These are phyloP conservation scores for Talaromyces sp. DNA, from an alignment of 2,329 filamentous ascomycete species.

Conservation along the genomic window DNA sequence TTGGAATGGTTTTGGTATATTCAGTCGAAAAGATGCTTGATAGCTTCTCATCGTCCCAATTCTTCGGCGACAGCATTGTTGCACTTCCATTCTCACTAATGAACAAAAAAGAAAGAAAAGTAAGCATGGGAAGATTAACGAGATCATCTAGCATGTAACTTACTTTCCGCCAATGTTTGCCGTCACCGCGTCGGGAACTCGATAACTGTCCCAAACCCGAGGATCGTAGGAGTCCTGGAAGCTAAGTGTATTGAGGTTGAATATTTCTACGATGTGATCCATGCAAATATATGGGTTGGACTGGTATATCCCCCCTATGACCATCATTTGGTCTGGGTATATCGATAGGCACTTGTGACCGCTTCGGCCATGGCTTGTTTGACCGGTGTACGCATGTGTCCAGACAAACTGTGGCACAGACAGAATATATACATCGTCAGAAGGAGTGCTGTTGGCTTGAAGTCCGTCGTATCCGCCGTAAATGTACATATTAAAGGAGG, in stretches of 20 bases:
- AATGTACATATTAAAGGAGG: slow-evolving; percentile 32
- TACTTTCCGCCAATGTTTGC: slow-evolving; percentile 33
- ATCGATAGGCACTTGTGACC: slow-evolving; percentile 29
- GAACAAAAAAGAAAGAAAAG: not conserved
- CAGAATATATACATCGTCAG: slow-evolving; percentile 29
- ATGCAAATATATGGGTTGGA: slow-evolving; percentile 39
- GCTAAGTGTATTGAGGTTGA: slow-evolving; percentile 29
- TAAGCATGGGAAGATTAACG: not conserved
- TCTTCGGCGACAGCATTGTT: slow-evolving; percentile 19
- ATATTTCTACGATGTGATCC: slow-evolving; percentile 49
- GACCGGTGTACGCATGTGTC: slow-evolving; percentile 22
- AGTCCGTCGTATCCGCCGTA: slow-evolving; percentile 30
- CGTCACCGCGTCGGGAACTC: slow-evolving; percentile 24
- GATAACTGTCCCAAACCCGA: slow-evolving; percentile 25
- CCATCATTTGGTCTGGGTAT: slow-evolving; percentile 48
- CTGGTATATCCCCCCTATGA: slow-evolving; percentile 29
- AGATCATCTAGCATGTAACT: slow-evolving; percentile 8
- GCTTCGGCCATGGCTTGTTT: slow-evolving; percentile 20
- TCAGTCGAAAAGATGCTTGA: slow-evolving; percentile 48
- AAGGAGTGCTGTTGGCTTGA: slow-evolving; percentile 16
- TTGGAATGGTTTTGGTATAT: slow-evolving; percentile 53
- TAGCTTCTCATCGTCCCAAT: slow-evolving; percentile 49
- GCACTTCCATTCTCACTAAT: slow-evolving; percentile 28
- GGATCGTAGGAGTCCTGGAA: slow-evolving; percentile 30
- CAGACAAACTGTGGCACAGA: slow-evolving; percentile 32